Evolutionary conservation across 345 rosid species (phyloP), one percentile per base, ranked within the genome.

Genomic region (Mercurialis annua): DNA sequence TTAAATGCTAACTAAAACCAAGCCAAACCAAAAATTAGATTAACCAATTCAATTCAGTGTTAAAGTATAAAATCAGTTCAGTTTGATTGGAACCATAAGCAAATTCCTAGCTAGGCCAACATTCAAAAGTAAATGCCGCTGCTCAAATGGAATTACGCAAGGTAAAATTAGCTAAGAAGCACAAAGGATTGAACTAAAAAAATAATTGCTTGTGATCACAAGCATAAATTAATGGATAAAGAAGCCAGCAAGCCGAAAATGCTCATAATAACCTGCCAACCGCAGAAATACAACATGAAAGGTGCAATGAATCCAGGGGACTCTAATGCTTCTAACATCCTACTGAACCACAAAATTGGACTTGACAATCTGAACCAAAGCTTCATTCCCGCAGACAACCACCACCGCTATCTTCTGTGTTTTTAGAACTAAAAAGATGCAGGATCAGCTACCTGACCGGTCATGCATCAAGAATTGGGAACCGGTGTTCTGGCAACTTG

Each of bases 401-500:
- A 55, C 66, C 54, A 59, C 30, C 6, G 44, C 12, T 67, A 43
- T 40, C 73, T 65, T 54, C 70, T 65, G 59, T 46, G 36, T 68
- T 59, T n/a, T 20, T 21, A 54, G 42, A 55, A 66, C n/a, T 64
- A 44, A 24, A 10, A 49, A 51, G 62, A 56, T 31, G 6, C 24
- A 67, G 52, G 70, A 29, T 33, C 46, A 14, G 64, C 46, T 47
- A 21, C 11, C 55, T 31, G 24, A 49, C 61, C 38, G 59, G 69
- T 84, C 85, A 85, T 47, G 79, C 67, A 59, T 80, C 85, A 6
- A 61, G 73, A 42, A 82, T 40, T 1, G 96, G 94, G 84, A 87
- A 93, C 60, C 74, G 55, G 68, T 72, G 80, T 59, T 85, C 91
- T 6, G 92, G 92, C 99, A 96, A 90, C 81, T 89, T 90, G 52